phyloP scores from a whole-genome alignment of 208 protist species.

The Trypanosoma platydactyli region DNA sequence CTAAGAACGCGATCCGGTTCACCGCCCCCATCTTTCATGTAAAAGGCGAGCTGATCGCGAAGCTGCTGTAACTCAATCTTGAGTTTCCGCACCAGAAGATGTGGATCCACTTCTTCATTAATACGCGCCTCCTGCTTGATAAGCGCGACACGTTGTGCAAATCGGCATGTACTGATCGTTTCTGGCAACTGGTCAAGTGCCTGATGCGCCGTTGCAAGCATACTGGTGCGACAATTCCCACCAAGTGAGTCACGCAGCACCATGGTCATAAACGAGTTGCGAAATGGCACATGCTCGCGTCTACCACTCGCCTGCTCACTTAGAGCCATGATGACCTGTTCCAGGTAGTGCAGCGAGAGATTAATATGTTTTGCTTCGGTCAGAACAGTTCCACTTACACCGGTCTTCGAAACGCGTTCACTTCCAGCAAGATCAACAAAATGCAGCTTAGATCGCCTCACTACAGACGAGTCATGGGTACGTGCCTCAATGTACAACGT shows the following conservation, averaged over 20 bases:
- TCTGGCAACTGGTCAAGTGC: slow-evolving; percentile 61
- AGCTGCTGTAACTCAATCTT: slow-evolving; percentile 86
- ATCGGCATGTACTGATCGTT: slow-evolving; percentile 89
- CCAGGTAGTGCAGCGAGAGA: slow-evolving; percentile 84
- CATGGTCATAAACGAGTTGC: slow-evolving; percentile 95
- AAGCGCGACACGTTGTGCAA: slow-evolving; percentile 89
- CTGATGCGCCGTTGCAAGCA: slow-evolving; percentile 88
- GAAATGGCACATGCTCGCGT: slow-evolving; percentile 93
- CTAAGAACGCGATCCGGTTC: slow-evolving; percentile 57
- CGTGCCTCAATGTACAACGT: slow-evolving; percentile 78
- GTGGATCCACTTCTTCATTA: slow-evolving; percentile 91
- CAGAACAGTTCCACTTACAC: slow-evolving; percentile 68
- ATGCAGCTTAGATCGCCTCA: slow-evolving; percentile 75
- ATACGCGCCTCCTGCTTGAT: slow-evolving; percentile 86
- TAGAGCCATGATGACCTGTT: slow-evolving; percentile 87
- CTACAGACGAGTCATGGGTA: slow-evolving; percentile 41
- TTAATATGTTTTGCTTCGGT: slow-evolving; percentile 93
- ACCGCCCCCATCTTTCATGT: slow-evolving; percentile 46
- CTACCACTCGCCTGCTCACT: slow-evolving; percentile 74
- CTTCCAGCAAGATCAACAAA: slow-evolving; percentile 94
- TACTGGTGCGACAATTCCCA: slow-evolving; percentile 95
- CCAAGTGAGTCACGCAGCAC: slow-evolving; percentile 91
- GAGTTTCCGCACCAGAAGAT: slow-evolving; percentile 86
- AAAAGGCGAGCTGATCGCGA: slow-evolving; percentile 86
- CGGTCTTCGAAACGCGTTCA: slow-evolving; percentile 87